Evolutionary conservation across 495 filamentous ascomycete genomes (phyloP), one percentile per base, ranked within the genome.

Genomic region (Aspergillus bertholletiae): DNA sequence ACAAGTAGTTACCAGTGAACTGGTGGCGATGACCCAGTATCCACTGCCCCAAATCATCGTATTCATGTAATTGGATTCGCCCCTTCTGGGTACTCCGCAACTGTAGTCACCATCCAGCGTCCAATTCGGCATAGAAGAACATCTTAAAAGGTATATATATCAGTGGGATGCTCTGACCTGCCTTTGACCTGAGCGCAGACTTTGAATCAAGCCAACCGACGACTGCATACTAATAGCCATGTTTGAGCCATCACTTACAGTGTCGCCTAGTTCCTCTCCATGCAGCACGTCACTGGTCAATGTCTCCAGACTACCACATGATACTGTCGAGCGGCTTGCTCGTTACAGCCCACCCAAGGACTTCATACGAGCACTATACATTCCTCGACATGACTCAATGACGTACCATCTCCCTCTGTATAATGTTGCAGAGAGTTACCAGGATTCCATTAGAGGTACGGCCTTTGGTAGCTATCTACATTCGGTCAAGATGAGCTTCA

Each of bases 361-460:
- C 24, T 40, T 48, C 24, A 28, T 5, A 6, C 46, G 46, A 32
- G 46, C 18, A 2, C 15, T 48, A 13, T 48, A 48, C 27, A 48
- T 48, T 17, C 24, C 46, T n/a, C 46, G 46, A 4, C 46, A 48
- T 18, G 22, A 48, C 18, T 28, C 24, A 20, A 28, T 7, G 7
- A 48, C 46, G 9, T 7, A 24, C 9, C 46, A 48, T 48, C 46
- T 48, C 9, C 46, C 46, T 13, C 46, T 48, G 24, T 48, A 48
- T 23, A 26, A 48, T 32, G 46, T 9, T 5, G 46, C 22, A 2
- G 26, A 48, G 2, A 24, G 18, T 2, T 48, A 48, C 46, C 1
- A 48, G 11, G 46, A 48, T 15, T 9, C 24, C 5, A n/a, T 18
- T 5, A 2, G 8, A 20, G 46, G 46, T 6, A 20, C 11, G 2